Evolutionary conservation across 495 filamentous ascomycete genomes (phyloP).

Genomic region (Barbatosphaeria neglecta): DNA sequence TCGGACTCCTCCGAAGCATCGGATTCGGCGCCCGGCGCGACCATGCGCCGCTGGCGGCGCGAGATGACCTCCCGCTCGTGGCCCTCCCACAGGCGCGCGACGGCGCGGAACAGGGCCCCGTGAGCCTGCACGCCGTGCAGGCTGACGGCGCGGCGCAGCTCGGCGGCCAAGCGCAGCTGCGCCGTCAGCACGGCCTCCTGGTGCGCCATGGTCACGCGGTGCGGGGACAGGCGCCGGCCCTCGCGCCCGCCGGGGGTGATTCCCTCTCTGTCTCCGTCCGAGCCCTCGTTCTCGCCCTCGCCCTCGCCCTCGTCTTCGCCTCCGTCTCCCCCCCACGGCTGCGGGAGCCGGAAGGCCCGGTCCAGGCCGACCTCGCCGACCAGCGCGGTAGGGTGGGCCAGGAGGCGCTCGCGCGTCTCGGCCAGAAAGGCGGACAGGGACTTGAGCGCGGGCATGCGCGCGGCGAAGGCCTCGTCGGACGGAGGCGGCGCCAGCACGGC

Average conservation of each 20-base stretch:
- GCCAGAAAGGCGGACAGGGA: constrained; percentile 54
- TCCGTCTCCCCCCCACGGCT: constrained; percentile 33
- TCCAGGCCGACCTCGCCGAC: constrained; percentile 88
- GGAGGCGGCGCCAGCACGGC: constrained; percentile 46
- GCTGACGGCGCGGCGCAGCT: constrained; percentile 68
- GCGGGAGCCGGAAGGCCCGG: constrained; percentile 71
- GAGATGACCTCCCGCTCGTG: constrained; percentile 61
- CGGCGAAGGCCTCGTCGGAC: constrained; percentile 48
- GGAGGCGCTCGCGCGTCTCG: constrained; percentile 52
- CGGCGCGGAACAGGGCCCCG: constrained; percentile 63
- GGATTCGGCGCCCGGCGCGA: constrained; percentile 37
- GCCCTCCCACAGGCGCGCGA: constrained; percentile 71
- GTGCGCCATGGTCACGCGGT: constrained; percentile 66
- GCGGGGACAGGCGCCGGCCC: constrained; percentile 58
- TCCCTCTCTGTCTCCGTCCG: constrained; percentile 37
- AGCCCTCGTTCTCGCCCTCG: not conserved
- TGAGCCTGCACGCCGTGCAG: constrained; percentile 90
- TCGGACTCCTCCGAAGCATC: constrained; percentile 30
- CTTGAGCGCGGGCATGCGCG: constrained; percentile 56
- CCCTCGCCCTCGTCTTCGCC: not conserved
- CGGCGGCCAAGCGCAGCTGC: constrained; percentile 77
- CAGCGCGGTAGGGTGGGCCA: constrained; percentile 53
- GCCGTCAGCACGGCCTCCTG: constrained; percentile 65
- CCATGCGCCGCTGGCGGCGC: constrained; percentile 42
- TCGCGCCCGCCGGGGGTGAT: constrained; percentile 78